phyloP scores from a whole-genome alignment of 257 asterid species.

The Salvia miltiorrhiza region DNA sequence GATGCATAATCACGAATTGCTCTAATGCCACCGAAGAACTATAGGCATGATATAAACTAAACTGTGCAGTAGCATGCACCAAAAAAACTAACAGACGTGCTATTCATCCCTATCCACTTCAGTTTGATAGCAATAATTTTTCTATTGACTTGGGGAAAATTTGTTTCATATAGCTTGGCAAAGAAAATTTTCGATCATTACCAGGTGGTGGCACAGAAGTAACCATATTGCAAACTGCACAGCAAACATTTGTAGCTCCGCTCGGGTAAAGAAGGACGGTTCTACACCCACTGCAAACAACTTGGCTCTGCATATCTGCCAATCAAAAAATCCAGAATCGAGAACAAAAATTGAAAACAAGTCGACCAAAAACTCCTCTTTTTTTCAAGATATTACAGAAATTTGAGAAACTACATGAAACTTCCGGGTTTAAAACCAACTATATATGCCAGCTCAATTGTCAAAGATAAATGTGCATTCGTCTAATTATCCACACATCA shows the following conservation, averaged over 20 bases:
- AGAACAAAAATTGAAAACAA: background rate
- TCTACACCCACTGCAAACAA: slow-evolving; percentile 81
- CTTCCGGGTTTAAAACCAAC: background rate
- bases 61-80: background rate
- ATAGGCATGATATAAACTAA: background rate
- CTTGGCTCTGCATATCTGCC: slow-evolving; percentile 78
- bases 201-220: slow-evolving; percentile 71
- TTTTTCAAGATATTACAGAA: background rate
- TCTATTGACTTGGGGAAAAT: background rate
- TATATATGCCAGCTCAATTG: background rate
- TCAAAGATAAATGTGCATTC: background rate
- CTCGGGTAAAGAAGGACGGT: slow-evolving; percentile 69
- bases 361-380: background rate
- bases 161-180: background rate
- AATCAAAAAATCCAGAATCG: slow-evolving; percentile 11
- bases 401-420: background rate
- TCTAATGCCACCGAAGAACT: background rate
- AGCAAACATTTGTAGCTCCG: slow-evolving; percentile 78
- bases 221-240: slow-evolving; percentile 65
- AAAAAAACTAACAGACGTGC: background rate
- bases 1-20: background rate
- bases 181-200: slow-evolving; percentile 8
- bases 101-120: background rate
- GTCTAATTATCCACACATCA: background rate
- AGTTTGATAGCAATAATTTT: no score